Evolutionary conservation across 2,329 filamentous ascomycete species (phyloP).

Genomic region (Exserohilum turcica): DNA sequence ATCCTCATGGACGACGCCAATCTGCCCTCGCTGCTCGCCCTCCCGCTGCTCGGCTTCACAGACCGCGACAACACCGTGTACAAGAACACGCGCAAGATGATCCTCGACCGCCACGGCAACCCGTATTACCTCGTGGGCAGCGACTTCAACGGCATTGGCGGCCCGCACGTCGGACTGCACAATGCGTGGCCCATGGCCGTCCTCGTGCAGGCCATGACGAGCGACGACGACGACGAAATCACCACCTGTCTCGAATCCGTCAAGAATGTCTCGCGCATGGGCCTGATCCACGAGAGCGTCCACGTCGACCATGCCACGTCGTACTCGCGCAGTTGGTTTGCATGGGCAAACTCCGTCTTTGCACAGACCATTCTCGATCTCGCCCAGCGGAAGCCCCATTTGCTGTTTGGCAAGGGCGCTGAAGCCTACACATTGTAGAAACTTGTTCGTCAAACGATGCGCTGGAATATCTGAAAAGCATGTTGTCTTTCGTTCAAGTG

Average conservation of each 20-base stretch:
- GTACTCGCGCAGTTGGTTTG: conserved; percentile 78
- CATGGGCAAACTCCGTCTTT: conserved; percentile 97
- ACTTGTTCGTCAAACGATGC: too few relatives aligned
- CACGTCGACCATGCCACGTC: neutral
- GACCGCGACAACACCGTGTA: conserved; percentile 71
- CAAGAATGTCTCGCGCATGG: conserved; percentile 69
- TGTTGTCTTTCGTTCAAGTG: too few relatives aligned
- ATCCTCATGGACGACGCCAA: conserved; percentile 93
- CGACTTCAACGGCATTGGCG: conserved; percentile 86
- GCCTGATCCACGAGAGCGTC: conserved; percentile 89
- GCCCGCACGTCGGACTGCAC: conserved; percentile 77
- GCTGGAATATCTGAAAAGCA: too few relatives aligned
- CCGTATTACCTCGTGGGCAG: conserved; percentile 83
- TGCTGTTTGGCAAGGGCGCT: conserved; percentile 74
- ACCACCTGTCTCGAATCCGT: conserved; percentile 72
- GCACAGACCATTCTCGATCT: conserved; percentile 89
- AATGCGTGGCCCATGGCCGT: conserved; percentile 98
- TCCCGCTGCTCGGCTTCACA: conserved; percentile 80
- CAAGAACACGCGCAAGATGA: conserved; percentile 83
- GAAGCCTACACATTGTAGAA: conserved; percentile 40
- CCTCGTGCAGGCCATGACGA: conserved; percentile 88
- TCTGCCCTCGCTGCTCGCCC: conserved; percentile 76
- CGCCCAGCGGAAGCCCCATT: conserved; percentile 82
- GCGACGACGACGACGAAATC: conserved; percentile 83
- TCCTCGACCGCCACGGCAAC: conserved; percentile 76